phyloP scores from a whole-genome alignment of 2,329 filamentous ascomycete species.

The Chaetomium globosum region DNA sequence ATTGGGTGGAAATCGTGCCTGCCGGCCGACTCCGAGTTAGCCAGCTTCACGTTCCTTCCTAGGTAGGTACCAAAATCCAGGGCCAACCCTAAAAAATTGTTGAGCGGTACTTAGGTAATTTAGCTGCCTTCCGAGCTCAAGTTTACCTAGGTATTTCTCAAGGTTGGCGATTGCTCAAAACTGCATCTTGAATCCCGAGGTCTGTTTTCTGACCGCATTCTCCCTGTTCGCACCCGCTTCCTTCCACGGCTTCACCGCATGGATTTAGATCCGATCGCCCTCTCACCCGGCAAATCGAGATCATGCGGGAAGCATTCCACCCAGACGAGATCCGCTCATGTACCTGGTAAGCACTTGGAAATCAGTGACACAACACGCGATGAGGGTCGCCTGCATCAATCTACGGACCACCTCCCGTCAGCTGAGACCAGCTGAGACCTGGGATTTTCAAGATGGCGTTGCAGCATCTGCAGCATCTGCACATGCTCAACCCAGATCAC shows the following conservation, averaged over 20 bases:
- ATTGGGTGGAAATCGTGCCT: too few relatives aligned
- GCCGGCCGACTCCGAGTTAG: too few relatives aligned
- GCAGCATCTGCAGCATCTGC: not conserved
- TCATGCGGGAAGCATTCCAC: not conserved
- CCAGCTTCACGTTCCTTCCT: too few relatives aligned
- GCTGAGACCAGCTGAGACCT: not conserved
- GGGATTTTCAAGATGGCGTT: not conserved
- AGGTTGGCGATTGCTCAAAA: too few relatives aligned
- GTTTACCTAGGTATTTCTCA: too few relatives aligned
- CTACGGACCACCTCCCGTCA: not conserved
- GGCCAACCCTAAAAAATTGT: too few relatives aligned
- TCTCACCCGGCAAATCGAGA: conserved; percentile 5
- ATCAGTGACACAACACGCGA: conserved; percentile 5
- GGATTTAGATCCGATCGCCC: not conserved
- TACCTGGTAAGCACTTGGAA: not conserved
- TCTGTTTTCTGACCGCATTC: not conserved
- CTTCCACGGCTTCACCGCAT: conserved; percentile 2
- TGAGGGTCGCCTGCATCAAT: not conserved
- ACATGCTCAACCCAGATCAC: not conserved
- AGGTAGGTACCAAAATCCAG: too few relatives aligned
- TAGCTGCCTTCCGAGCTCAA: too few relatives aligned
- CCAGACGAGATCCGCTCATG: not conserved
- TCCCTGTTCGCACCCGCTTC: not conserved
- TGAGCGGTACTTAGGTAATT: too few relatives aligned
- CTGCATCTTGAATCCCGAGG: too few relatives aligned